Evolutionary conservation across 2,329 filamentous ascomycete genomes (phyloP).

Genomic region (Microcyclospora tardicrescens): DNA sequence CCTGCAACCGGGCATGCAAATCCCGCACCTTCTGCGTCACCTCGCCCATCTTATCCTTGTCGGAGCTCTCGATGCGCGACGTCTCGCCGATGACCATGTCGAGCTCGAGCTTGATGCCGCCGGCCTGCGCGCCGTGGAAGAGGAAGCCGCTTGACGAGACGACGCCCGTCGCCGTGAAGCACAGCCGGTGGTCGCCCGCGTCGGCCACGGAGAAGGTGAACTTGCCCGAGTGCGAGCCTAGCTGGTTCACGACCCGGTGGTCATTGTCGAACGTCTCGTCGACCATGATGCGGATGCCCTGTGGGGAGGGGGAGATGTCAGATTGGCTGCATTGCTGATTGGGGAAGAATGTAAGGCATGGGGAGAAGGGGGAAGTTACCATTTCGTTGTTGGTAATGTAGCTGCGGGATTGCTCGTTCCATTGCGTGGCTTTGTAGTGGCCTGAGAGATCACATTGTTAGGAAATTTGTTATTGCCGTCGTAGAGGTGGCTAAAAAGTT

Average conservation of each 20-base stretch:
- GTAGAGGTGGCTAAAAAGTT: background rate
- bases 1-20: constrained; percentile 71
- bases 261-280: constrained; percentile 97
- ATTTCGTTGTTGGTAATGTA: constrained; percentile 60
- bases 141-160: constrained; percentile 61
- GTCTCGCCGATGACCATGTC: constrained; percentile 93
- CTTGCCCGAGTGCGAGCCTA: constrained; percentile 59
- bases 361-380: constrained; percentile 9
- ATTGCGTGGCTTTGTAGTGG: constrained; percentile 78
- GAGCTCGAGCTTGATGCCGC: constrained; percentile 69
- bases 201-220: constrained; percentile 96
- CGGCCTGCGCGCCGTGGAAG: constrained; percentile 46
- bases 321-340: constrained; percentile 3
- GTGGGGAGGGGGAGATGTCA: background rate
- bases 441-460: constrained; percentile 31
- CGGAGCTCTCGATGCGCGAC: constrained; percentile 80
- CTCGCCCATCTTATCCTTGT: constrained; percentile 86
- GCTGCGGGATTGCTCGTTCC: constrained; percentile 52
- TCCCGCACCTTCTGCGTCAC: constrained; percentile 81
- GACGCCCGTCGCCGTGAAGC: constrained; percentile 74
- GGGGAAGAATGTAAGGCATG: background rate
- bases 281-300: constrained; percentile 76
- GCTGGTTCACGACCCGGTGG: constrained; percentile 86
- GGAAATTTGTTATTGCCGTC: background rate
- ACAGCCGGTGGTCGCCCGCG: constrained; percentile 89